Percentiles rank a stretch among this genome's conserved stretches.
Evolutionary conservation across 192 early-diverging fungal genomes (phyloP).

Genomic region (Podochytrium sp.): DNA sequence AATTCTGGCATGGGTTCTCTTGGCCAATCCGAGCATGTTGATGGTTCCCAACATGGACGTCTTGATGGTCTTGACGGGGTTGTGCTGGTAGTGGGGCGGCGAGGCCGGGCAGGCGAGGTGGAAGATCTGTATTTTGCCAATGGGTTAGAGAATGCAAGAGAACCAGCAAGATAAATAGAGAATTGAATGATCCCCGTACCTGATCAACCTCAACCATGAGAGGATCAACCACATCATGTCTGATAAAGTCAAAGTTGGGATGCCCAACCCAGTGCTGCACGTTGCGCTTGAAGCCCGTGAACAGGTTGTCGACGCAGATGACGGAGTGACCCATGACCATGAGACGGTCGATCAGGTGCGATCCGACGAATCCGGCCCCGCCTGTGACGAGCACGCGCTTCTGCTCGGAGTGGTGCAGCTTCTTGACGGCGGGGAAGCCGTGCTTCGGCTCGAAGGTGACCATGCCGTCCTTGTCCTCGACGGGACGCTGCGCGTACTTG

Average conservation of each 20-base stretch:
- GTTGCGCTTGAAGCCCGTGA: constrained; percentile 76
- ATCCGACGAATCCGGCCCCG: constrained; percentile 87
- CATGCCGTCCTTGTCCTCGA: not conserved
- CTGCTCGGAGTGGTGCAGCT: constrained; percentile 53
- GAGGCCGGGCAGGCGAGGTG: constrained; percentile 87
- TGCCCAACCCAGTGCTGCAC: constrained; percentile 84
- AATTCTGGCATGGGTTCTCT: constrained; percentile 78
- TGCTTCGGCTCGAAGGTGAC: constrained; percentile 26
- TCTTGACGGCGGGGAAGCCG: constrained; percentile 63
- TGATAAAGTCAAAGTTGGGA: constrained; percentile 78
- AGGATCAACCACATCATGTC: constrained; percentile 82
- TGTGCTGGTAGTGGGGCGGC: constrained; percentile 86
- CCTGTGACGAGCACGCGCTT: constrained; percentile 83
- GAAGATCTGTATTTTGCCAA: no score
- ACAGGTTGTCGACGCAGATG: constrained; percentile 82
- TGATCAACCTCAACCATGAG: constrained; percentile 84
- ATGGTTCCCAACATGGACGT: constrained; percentile 84
- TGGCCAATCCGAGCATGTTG: constrained; percentile 86
- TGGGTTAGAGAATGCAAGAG: no score
- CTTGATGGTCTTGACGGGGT: constrained; percentile 85
- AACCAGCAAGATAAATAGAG: no score
- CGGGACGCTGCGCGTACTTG: constrained; percentile 7
- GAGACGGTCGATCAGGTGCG: constrained; percentile 77
- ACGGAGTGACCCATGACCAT: constrained; percentile 85
- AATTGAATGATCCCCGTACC: no score